Conservation (phyloP, 2,329 filamentous ascomycete genomes). For the Juglanconis juglandina region DNA sequence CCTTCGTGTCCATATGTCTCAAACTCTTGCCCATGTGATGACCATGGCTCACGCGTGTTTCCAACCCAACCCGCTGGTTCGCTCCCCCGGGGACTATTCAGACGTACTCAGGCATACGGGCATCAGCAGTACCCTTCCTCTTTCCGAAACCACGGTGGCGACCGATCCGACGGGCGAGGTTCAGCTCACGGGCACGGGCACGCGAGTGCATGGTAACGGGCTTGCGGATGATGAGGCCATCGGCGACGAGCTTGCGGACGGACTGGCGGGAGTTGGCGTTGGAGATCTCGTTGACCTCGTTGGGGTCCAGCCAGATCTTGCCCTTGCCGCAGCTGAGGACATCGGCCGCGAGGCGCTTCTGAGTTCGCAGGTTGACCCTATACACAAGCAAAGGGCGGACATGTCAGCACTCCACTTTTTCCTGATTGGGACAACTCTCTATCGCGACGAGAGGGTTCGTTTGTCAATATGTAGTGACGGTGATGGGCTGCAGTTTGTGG, state of each 20-base stretch:
- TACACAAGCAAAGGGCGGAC: constrained; percentile 20
- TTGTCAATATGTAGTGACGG: constrained; percentile 2
- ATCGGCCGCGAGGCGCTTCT: constrained; percentile 99
- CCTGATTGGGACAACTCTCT: neutral
- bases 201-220: constrained; percentile 99
- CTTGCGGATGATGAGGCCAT: constrained; percentile 99
- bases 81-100: neutral
- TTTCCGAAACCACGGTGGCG: constrained; percentile 99
- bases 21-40: constrained; percentile 5
- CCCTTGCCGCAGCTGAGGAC: constrained; percentile 98
- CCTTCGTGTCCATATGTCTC: neutral
- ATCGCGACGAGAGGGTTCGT: neutral
- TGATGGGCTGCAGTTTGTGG: neutral
- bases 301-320: constrained; percentile 99
- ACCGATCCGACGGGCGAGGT: constrained; percentile 88
- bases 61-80: neutral
- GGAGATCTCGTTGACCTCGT: constrained; percentile 98
- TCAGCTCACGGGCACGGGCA: constrained; percentile 91
- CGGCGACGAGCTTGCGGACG: constrained; percentile 97
- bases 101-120: constrained; percentile 94
- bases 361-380: constrained; percentile 99
- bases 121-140: constrained; percentile 99
- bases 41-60: constrained; percentile 1
- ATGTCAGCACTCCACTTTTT: constrained; percentile 16
- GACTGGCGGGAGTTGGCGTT: constrained; percentile 99